phyloP scores from a whole-genome alignment of 2,329 filamentous ascomycete genomes.

The Trichoderma aggressivum region DNA sequence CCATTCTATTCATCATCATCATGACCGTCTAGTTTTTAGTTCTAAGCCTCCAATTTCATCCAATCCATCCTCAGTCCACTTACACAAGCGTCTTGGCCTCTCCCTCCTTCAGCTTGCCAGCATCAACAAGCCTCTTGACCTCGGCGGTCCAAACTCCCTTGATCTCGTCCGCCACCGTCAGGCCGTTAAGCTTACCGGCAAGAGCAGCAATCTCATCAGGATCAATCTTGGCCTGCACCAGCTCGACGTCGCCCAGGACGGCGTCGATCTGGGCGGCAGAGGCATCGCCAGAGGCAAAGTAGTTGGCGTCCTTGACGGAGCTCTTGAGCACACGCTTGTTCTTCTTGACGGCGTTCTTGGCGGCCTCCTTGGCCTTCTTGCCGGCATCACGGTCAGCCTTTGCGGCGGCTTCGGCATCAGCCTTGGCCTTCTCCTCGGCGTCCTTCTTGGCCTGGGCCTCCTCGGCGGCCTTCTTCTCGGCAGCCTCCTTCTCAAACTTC shows the following conservation, averaged over 20 bases:
- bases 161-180: conserved; percentile 79
- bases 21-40: conserved; percentile 3
- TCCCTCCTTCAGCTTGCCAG: conserved; percentile 81
- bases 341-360: conserved; percentile 99
- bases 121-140: conserved; percentile 71
- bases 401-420: conserved; percentile 80
- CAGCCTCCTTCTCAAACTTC: conserved; percentile 82
- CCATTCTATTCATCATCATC: conserved; percentile 3
- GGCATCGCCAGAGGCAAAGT: conserved; percentile 74
- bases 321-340: conserved; percentile 97
- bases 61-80: background rate
- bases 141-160: conserved; percentile 79
- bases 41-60: background rate
- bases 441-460: conserved; percentile 81
- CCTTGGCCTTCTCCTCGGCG: conserved; percentile 73
- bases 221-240: conserved; percentile 83
- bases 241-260: conserved; percentile 81
- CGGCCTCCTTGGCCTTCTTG: conserved; percentile 98
- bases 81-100: conserved; percentile 66
- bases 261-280: conserved; percentile 75
- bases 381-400: conserved; percentile 77
- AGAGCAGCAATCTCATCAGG: conserved; percentile 84
- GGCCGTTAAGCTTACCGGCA: conserved; percentile 72
- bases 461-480: conserved; percentile 81
- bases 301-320: conserved; percentile 96